Evolutionary conservation across 2,329 filamentous ascomycete genomes (phyloP), one percentile per base, ranked within the genome.

Genomic region (Ophiobolus disseminans): DNA sequence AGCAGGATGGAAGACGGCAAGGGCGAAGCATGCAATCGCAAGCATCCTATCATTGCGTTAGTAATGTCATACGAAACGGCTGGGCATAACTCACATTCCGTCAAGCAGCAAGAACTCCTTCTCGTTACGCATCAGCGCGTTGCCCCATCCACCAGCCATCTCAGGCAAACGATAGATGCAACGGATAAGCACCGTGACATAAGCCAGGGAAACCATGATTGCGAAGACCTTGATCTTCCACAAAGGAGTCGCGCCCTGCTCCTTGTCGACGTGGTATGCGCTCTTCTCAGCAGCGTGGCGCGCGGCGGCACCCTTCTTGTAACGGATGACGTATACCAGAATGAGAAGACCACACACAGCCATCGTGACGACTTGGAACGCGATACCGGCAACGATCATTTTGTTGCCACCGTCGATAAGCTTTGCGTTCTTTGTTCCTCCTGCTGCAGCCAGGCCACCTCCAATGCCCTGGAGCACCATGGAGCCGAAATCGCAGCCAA

Each of bases 351-450:
- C 69, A 56, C 81, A 83, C 30, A 76, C 77, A 17, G 77, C 62
- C 50, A 81, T 68, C 0, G 80, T 81, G 3, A 72, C 73, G 14
- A 85, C 81, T 62, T 85, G 82, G 50, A 80, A 77, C 0, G 76
- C 76, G 20, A 85, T 78, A 57, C 82, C 82, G 2, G 81, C 75
- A 23, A 84, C 78, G 60, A 84, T 83, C 44, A 84, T 76, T 53
- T 81, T 71, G 52, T 81, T 77, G 6, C 82, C 81, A 3, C 40
- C 59, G 7, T 65, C 55, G 8, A 80, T 78, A 19, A 57, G 57
- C 31, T 47, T 75, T 36, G 56, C 55, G 32, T 63, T 63, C 7
- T 41, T 60, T 20, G 49, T 60, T 40, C 58, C 63, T 10, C 66
- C 51, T 2, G 60, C 55, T 0, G 82, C 80, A 1, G 84, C 80